Evolutionary conservation across 2,329 filamentous ascomycete species (phyloP), one percentile per base, ranked within the genome.

Genomic region (Helotiales sp.): DNA sequence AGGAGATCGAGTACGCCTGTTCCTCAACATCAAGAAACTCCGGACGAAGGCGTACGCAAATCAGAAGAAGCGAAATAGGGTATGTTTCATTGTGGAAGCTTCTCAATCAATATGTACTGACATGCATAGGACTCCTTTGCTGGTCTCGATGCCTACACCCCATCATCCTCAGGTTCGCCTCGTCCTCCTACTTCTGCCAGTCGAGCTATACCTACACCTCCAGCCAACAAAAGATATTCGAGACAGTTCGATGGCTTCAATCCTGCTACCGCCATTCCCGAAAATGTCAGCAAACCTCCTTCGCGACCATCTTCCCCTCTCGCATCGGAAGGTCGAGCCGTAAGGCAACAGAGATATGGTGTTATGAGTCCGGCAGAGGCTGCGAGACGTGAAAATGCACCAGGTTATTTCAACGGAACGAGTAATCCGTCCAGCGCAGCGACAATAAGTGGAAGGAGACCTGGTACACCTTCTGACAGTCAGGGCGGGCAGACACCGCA

Each of bases 1-100:
- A 64, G 95, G 95, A 63, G 95, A 99, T 74, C 87, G 95, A 54
- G 93, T 99, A 33, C 90, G 93, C 62, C 88, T 99, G 60, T 93
- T 91, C 69, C 81, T 93, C 61, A 87, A 88, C 64, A 92, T 93
- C 71, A 93, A 93, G 77, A 90, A 91, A 73, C 79, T 95, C 56
- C 81, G 90, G 63, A 91, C 87, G 55, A 90, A 86, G 73, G 84
- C 88, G 5, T 88, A 89, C 65, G 84, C 88, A 58, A 90, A 89
- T 68, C 85, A 88, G 67, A 91, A 89, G 75, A 92, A 91, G 77
- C 85, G 91, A 60, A 91, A 96, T 77, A 84, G 93, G 78, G 93
- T 96, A 79, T 76, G 81, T 75, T 8, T 31, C 38, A 12, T 2
- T 5, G 12, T 42, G 19, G 8, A 10, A 13, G 3, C 9, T 6